Evolutionary conservation across 1,284 basidiomycete species (phyloP), one percentile per base, ranked within the genome.

Genomic region (Albatrellus sp.): DNA sequence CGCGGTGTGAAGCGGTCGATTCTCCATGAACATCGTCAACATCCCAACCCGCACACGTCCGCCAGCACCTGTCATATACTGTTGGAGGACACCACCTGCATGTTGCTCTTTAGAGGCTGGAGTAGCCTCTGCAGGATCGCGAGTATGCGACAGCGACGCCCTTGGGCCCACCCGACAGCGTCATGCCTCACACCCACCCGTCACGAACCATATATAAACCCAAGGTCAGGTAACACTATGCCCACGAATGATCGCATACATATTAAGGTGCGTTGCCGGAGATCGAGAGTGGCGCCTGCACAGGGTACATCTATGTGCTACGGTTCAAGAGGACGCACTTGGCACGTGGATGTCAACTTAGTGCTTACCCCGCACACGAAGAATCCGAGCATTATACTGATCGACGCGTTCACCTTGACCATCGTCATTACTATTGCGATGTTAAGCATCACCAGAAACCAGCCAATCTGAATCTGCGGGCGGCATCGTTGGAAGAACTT

Each of bases 401-500:
- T 51, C 0, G 48, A 29, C 5, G 59, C 63, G 33, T 61, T 53
- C 1, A 50, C 51, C 10, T 57, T 51, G 39, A 66, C 49, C 0
- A 59, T 51, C 5, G 54, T 57, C 31, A 65, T 48, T 9, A 61
- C 39, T 1, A n/a, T n/a, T n/a, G 52, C 56, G 19, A 52, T 32
- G 7, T 52, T 55, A 30, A 61, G 42, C 12, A 58, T 45, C 12
- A 53, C 42, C 12, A 56, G 45, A 14, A 46, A 46, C 61, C 60
- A 62, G 2, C 55, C 61, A 13, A 59, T 13, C 49, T 54, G 53
- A 13, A 58, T 46, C 50, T 62, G 55, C 0, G 55, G 53, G 0
- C 58, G 50, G 45, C 65, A 67, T 13, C 46, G 45, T 3, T 56
- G 52, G 3, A 54, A 49, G 30, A 55, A 56, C 14, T 59, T 50